Evolutionary conservation across 129 eudicot genomes (phyloP), one percentile per base, ranked within the genome.

Genomic region (Logfia minima): DNA sequence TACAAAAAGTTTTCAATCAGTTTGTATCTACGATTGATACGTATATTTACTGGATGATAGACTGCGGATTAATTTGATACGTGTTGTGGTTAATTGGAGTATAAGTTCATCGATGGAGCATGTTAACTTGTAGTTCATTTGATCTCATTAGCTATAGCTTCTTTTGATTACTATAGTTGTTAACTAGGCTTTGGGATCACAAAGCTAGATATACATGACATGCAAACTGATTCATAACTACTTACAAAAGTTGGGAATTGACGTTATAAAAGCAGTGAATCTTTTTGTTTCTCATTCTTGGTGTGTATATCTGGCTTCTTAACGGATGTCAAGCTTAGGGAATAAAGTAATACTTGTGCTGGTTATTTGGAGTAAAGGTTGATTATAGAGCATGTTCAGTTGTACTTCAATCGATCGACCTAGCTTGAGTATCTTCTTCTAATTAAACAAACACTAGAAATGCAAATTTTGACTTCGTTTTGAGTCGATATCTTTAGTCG

Each of bases 401-500:
- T 45, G 53, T 45, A 45, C 18, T 45, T 4, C 4, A 13, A 45
- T 45, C 53, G 5, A 45, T 45, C 53, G 3, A 45, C 18, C 18
- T 45, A 45, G 16, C 53, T 11, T 13, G 53, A 45, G 4, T 45
- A 45, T 45, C 35, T 8, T 70, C n/a, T 6, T 60, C 45, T 41
- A 53, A 59, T 78, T 64, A 14, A 60, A 3, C 59, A 22, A 28
- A 21, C 51, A 41, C 8, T 72, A 3, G 61, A 69, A 58, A 39
- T 77, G 68, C n/a, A 14, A 60, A 43, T 60, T 4, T 16, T n/a
- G 76, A 56, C 52, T 78, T 70, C 19, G 24, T 41, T 77, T 68
- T 21, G 34, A 48, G 55, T n/a, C 69, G 32, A 21, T 77, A 19
- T 16, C 59, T n/a, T 39, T 9, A 48, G 41, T 37, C 1, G 16